Conservation (phyloP, 75 land plant species). For the Ceratopteris richardii region DNA sequence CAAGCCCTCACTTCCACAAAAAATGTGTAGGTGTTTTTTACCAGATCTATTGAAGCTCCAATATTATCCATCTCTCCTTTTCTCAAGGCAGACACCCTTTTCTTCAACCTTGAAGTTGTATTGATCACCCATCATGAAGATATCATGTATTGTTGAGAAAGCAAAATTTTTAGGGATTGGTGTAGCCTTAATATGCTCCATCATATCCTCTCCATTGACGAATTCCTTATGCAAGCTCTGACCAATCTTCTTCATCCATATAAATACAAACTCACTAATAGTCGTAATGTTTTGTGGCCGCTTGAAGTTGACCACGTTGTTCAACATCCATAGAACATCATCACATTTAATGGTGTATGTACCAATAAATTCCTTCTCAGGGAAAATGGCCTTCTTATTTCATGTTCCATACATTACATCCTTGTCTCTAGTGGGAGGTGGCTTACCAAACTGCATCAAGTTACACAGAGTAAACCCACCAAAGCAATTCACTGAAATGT, state of each 20-base stretch:
- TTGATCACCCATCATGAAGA: conserved; percentile 29
- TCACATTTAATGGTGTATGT: conserved; percentile 40
- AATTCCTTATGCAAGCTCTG: conserved; percentile 7
- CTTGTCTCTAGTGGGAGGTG: conserved; percentile 40
- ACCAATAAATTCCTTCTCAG: conserved; percentile 45
- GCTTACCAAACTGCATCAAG: conserved; percentile 35
- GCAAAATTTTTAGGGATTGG: conserved; percentile 23
- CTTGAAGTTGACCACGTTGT: conserved; percentile 42
- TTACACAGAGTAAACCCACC: conserved; percentile 43
- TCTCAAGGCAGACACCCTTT: too few relatives aligned
- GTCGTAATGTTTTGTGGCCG: conserved; percentile 37
- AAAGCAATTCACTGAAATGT: conserved; percentile 47
- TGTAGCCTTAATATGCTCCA: conserved; percentile 12
- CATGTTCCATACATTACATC: conserved; percentile 56
- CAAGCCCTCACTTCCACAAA: too few relatives aligned
- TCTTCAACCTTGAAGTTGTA: conserved; percentile 31
- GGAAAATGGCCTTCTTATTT: conserved; percentile 39
- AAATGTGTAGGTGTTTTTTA: too few relatives aligned
- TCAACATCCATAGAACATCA: conserved; percentile 52
- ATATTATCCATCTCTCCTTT: too few relatives aligned
- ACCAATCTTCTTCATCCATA: conserved; percentile 55
- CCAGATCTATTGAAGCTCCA: too few relatives aligned
- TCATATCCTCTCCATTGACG: conserved; percentile 16
- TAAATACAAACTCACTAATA: conserved; percentile 31
- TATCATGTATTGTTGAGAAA: conserved; percentile 13